Evolutionary conservation across 164 flowering plant species (phyloP), one percentile per base, ranked within the genome.

Genomic region (Aristolochia fimbriata): DNA sequence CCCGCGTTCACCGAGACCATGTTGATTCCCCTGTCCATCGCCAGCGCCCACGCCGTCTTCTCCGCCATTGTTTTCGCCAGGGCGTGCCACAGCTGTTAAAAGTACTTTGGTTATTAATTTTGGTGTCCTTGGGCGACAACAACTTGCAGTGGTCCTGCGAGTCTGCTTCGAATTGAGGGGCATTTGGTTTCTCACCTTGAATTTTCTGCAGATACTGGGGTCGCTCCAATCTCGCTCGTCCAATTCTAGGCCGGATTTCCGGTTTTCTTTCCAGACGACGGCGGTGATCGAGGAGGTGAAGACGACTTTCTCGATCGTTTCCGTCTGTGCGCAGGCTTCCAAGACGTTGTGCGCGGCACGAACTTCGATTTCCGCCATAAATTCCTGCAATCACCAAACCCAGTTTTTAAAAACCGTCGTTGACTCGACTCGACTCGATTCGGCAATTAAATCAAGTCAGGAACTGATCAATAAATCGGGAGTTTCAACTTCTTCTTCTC

Each of bases 261-360:
- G 68, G 53, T 70, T 69, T 9, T 81, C 80, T 24, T 70, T 73
- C 97, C 97, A 89, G 6, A 87, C 64, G 22, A 81, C 76, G 17
- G 97, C 86, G 0, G 97, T 86, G 11, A 69, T 77, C 1, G 97
- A 89, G 2, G 97, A 86, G 1, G 91, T 86, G 77, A 85, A 89
- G 4, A 89, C 81, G 4, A 87, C 90, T 54, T 85, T 90, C 62
- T 78, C 82, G 0, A 90, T 81, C 10, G 88, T 85, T 16, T 80
- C 85, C 5, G 84, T 81, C 54, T 83, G 91, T 0, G 90, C 90
- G 56, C 97, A 85, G 0, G 97, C 94, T 71, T 89, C 97, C 54
- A 89, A 47, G 15, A 89, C 90, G 58, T 89, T 89, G 60, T 86
- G 91, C 15, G 94, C 90, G 2, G 91, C 91, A 64, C 87, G 75